Conservation (phyloP, 2,329 filamentous ascomycete genomes). For the Colletotrichum higginsianum region DNA sequence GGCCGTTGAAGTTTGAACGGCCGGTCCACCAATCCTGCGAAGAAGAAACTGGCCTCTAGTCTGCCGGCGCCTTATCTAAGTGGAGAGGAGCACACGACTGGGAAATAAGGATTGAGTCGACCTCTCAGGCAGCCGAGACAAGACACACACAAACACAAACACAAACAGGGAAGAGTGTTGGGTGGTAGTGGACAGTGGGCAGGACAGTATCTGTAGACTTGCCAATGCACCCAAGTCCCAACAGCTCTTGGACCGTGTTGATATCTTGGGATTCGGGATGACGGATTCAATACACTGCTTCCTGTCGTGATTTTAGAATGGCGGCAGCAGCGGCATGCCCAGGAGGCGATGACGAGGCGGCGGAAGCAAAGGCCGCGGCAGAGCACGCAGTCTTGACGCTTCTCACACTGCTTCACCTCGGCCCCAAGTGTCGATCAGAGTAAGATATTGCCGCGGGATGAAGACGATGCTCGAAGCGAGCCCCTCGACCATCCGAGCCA, state of each 20-base stretch:
- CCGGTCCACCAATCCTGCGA: conserved; percentile 35
- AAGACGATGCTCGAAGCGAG: conserved; percentile 7
- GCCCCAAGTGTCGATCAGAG: conserved; percentile 3
- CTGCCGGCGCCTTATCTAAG: conserved; percentile 42
- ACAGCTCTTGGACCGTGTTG: neutral
- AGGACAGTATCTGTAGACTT: conserved; percentile 31
- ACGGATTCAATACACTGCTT: conserved; percentile 24
- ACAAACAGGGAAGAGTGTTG: conserved; percentile 14
- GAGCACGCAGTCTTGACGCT: neutral
- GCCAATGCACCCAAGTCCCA: conserved; percentile 18
- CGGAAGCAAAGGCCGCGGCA: neutral
- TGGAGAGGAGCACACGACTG: conserved; percentile 25
- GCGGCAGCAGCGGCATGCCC: neutral
- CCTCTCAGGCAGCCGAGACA: conserved; percentile 33
- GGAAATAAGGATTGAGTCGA: conserved; percentile 24
- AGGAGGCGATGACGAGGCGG: neutral
- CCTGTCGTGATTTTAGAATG: conserved; percentile 2
- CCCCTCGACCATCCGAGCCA: neutral
- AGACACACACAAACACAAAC: conserved; percentile 24
- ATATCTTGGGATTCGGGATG: conserved; percentile 1
- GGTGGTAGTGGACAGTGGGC: conserved; percentile 4
- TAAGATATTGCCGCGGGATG: conserved; percentile 26
- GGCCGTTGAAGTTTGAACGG: conserved; percentile 28
- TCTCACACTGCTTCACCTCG: neutral
- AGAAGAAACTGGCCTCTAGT: conserved; percentile 39